Percentiles rank a stretch among this genome's conserved stretches.
phyloP scores from a whole-genome alignment of 257 asterid species.

The Capsicum pubescens region DNA sequence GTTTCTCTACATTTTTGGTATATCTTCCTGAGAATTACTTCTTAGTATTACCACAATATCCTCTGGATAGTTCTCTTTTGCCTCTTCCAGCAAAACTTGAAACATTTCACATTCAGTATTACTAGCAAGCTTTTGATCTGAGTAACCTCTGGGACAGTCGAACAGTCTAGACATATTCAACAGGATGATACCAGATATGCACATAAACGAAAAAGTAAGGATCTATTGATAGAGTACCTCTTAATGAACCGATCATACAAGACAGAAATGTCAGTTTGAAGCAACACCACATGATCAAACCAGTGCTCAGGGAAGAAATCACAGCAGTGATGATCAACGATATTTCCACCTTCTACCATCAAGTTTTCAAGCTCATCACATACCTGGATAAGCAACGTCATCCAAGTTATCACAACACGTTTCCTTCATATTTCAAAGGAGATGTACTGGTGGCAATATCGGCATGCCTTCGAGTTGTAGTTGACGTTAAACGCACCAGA shows the following conservation, averaged over 20 bases:
- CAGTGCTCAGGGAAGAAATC: slow-evolving; percentile 95
- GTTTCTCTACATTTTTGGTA: slow-evolving; percentile 20
- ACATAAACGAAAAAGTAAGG: neutral
- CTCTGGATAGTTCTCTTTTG: slow-evolving; percentile 26
- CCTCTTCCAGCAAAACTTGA: neutral
- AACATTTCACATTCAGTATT: slow-evolving; percentile 7
- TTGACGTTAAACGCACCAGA: too few relatives aligned
- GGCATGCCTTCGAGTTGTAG: too few relatives aligned
- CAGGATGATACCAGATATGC: neutral
- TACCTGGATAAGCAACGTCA: slow-evolving; percentile 47
- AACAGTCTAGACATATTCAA: neutral
- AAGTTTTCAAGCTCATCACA: slow-evolving; percentile 87
- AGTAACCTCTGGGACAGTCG: slow-evolving; percentile 18
- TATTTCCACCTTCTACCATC: slow-evolving; percentile 93
- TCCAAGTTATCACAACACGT: neutral
- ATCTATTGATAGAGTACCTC: slow-evolving; percentile 47
- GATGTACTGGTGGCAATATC: too few relatives aligned
- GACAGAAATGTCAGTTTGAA: slow-evolving; percentile 69
- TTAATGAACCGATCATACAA: slow-evolving; percentile 71
- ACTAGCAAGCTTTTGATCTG: neutral
- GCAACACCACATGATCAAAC: slow-evolving; percentile 83
- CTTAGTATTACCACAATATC: slow-evolving; percentile 21
- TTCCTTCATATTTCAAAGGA: neutral
- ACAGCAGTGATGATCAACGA: slow-evolving; percentile 87
- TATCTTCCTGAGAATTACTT: slow-evolving; percentile 6